Conservation (phyloP, 2,329 filamentous ascomycete species). For the Phialophora chinensis region DNA sequence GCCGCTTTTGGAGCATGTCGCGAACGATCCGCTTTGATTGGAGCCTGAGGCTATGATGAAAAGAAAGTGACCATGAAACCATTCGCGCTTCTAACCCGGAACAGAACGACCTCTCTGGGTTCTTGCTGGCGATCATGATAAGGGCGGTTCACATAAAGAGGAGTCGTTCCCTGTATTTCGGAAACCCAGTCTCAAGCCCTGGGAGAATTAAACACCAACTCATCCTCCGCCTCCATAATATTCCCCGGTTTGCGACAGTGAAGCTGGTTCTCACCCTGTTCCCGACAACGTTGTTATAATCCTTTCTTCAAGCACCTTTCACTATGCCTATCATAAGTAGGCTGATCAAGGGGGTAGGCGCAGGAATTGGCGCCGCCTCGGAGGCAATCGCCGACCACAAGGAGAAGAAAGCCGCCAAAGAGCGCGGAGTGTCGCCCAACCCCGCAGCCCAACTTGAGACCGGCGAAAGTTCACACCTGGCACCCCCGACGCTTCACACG, state of each 20-base stretch:
- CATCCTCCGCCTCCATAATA: background rate
- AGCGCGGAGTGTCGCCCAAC: slow-evolving; percentile 22
- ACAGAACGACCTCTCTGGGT: background rate
- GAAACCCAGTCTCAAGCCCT: background rate
- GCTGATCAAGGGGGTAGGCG: slow-evolving; percentile 33
- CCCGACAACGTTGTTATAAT: background rate
- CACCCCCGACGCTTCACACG: background rate
- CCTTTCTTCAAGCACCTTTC: background rate
- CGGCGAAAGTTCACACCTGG: slow-evolving; percentile 9
- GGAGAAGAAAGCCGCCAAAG: slow-evolving; percentile 31
- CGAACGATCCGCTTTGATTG: slow-evolving; percentile 1
- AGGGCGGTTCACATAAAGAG: background rate
- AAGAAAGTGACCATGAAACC: background rate
- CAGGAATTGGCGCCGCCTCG: slow-evolving; percentile 31
- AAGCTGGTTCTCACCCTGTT: background rate
- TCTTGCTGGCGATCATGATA: background rate
- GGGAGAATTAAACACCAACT: background rate
- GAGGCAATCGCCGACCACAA: slow-evolving; percentile 36
- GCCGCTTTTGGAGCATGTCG: slow-evolving; percentile 16
- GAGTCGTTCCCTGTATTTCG: background rate
- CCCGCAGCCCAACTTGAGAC: slow-evolving; percentile 9
- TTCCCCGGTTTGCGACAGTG: background rate
- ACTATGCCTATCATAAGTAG: slow-evolving; percentile 28
- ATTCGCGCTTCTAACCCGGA: slow-evolving; percentile 21
- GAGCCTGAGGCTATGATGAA: slow-evolving; percentile 13